phyloP scores from a whole-genome alignment of 345 rosid species.

The Schrenkiella parvula region DNA sequence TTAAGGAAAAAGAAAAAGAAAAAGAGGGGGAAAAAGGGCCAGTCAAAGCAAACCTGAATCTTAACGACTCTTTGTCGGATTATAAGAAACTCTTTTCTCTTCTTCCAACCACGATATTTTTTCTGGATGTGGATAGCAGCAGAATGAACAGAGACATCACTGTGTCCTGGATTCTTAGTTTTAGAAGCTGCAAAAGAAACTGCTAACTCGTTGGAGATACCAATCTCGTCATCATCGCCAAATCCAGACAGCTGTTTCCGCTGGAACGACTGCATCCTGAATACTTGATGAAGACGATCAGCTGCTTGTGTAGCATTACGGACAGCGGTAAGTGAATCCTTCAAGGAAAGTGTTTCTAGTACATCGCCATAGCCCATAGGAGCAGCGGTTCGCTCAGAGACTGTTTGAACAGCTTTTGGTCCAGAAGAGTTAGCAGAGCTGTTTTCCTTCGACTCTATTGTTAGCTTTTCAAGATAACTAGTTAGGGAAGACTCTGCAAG shows the following conservation, averaged over 20 bases:
- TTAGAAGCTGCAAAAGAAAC: slow-evolving; percentile 51
- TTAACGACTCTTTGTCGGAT: slow-evolving; percentile 82
- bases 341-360: slow-evolving; percentile 62
- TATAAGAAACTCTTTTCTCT: slow-evolving; percentile 73
- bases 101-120: slow-evolving; percentile 86
- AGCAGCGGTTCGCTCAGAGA: slow-evolving; percentile 62
- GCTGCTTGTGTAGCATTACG: slow-evolving; percentile 97
- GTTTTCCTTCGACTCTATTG: slow-evolving; percentile 52
- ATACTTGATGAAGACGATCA: slow-evolving; percentile 70
- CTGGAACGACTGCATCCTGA: slow-evolving; percentile 84
- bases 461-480: slow-evolving; percentile 54
- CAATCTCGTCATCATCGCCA: slow-evolving; percentile 41
- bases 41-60: slow-evolving; percentile 59
- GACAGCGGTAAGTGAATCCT: slow-evolving; percentile 84
- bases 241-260: slow-evolving; percentile 47
- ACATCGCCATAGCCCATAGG: slow-evolving; percentile 48
- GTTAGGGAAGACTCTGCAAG: slow-evolving; percentile 89
- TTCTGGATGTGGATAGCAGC: slow-evolving; percentile 90
- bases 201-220: slow-evolving; percentile 48
- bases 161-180: slow-evolving; percentile 37
- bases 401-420: slow-evolving; percentile 51
- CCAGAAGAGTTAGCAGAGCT: slow-evolving; percentile 33
- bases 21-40: neutral
- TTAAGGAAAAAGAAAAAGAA: neutral
- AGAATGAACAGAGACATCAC: slow-evolving; percentile 47